A percentile compares a stretch with the other conserved stretches of the same genome.
These are phyloP conservation scores for Pseudocercospora fuligena DNA, from an alignment of 2,329 filamentous ascomycete genomes.

Conservation along the genomic window DNA sequence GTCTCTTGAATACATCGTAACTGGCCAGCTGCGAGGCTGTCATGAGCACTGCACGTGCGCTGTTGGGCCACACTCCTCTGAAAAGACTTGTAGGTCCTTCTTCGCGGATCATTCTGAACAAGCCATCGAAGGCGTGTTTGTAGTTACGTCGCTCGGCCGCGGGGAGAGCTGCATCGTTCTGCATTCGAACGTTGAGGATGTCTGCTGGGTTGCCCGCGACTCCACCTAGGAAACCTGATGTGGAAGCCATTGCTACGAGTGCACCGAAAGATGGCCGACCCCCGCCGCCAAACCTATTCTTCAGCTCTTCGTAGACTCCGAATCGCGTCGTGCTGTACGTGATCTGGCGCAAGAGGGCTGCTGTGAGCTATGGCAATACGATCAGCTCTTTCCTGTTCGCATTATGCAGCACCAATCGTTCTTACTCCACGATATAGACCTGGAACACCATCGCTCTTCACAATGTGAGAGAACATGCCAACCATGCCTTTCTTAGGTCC, in stretches of 20 bases:
- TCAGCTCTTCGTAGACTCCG: constrained; percentile 93
- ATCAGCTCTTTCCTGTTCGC: constrained; percentile 8
- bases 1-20: constrained; percentile 80
- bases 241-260: constrained; percentile 79
- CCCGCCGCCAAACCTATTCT: constrained; percentile 66
- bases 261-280: constrained; percentile 67
- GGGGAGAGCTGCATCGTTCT: constrained; percentile 84
- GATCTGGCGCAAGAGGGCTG: constrained; percentile 85
- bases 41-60: constrained; percentile 81
- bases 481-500: constrained; percentile 76
- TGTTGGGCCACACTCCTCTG: constrained; percentile 84
- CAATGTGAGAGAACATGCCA: constrained; percentile 81
- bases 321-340: constrained; percentile 98
- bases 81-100: constrained; percentile 80
- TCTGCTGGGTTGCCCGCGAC: constrained; percentile 93
- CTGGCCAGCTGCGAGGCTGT: constrained; percentile 82
- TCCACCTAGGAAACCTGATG: constrained; percentile 86
- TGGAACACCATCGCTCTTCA: constrained; percentile 73
- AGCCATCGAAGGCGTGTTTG: constrained; percentile 82
- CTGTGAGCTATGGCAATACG: constrained; percentile 67
- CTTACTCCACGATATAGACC: constrained; percentile 83
- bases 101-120: constrained; percentile 82
- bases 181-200: constrained; percentile 97
- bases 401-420: background rate
- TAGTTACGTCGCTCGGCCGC: constrained; percentile 79